These are phyloP conservation scores for Penicillium sp. DNA, from an alignment of 2,329 filamentous ascomycete species.

Conservation along the genomic window DNA sequence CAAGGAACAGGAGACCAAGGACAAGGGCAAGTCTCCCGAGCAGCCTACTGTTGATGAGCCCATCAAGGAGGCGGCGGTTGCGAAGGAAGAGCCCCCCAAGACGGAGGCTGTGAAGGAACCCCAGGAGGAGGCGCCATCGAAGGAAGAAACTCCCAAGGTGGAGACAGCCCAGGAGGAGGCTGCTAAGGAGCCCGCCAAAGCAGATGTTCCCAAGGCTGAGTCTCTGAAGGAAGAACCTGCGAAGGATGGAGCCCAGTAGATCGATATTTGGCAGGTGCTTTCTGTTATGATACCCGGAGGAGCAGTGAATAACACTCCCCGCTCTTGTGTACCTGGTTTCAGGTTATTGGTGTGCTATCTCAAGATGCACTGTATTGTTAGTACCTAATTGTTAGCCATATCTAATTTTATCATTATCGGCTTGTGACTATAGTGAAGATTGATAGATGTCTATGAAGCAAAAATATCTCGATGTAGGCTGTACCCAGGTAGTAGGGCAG, in stretches of 20 bases:
- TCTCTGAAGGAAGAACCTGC: conserved; percentile 13
- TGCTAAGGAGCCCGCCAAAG: conserved; percentile 9
- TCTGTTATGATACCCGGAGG: conserved; percentile 27
- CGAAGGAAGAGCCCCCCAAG: not conserved
- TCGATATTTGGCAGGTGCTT: conserved; percentile 2
- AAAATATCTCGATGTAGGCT: not conserved
- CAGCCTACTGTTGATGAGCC: conserved; percentile 7
- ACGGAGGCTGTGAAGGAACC: conserved; percentile 2
- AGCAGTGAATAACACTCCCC: conserved; percentile 16
- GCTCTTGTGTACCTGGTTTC: conserved; percentile 14
- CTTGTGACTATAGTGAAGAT: not conserved
- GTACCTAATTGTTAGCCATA: not conserved
- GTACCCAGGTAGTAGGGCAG: not conserved
- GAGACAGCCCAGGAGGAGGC: conserved; percentile 16
- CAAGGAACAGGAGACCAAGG: conserved; percentile 12
- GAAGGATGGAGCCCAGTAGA: conserved; percentile 17
- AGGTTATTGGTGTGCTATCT: conserved; percentile 3
- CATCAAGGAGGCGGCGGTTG: conserved; percentile 6
- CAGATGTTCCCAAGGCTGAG: conserved; percentile 10
- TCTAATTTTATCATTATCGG: not conserved
- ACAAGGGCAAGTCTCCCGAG: conserved; percentile 5
- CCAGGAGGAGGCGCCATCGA: conserved; percentile 11
- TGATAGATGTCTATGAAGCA: not conserved
- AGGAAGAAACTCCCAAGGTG: not conserved
- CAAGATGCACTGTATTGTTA: not conserved